phyloP scores from a whole-genome alignment of 306 rosid genomes.

The Cercis canadensis region DNA sequence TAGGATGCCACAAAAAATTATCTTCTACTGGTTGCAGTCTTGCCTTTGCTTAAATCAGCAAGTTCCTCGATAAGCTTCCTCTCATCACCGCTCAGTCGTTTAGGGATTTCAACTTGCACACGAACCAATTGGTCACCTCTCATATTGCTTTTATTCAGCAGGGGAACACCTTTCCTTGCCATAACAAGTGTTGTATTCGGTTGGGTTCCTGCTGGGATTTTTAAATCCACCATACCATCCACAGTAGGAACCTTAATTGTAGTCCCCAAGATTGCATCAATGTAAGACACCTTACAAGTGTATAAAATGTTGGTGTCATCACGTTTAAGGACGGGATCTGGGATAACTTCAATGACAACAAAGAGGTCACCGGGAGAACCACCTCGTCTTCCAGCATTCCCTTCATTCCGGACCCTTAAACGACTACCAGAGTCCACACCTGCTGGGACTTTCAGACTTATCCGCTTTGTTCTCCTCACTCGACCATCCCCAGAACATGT shows the following conservation, averaged over 20 bases:
- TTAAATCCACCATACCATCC: constrained; percentile 82
- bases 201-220: constrained; percentile 82
- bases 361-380: constrained; percentile 95
- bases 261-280: constrained; percentile 92
- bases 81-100: constrained; percentile 79
- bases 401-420: constrained; percentile 93
- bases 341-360: constrained; percentile 84
- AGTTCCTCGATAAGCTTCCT: constrained; percentile 87
- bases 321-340: constrained; percentile 91
- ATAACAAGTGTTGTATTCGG: constrained; percentile 95
- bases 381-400: constrained; percentile 89
- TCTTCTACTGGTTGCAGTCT: constrained; percentile 52
- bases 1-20: constrained; percentile 24
- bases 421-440: constrained; percentile 99
- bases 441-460: constrained; percentile 93
- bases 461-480: constrained; percentile 87
- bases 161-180: constrained; percentile 96
- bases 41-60: constrained; percentile 90
- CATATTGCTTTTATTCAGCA: constrained; percentile 81
- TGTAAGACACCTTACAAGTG: constrained; percentile 85
- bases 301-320: constrained; percentile 91
- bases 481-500: constrained; percentile 97
- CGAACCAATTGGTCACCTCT: constrained; percentile 98
- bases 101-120: constrained; percentile 97
- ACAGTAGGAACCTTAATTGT: constrained; percentile 89